Evolutionary conservation across 179 eudicot species (phyloP), one percentile per base, ranked within the genome.

Genomic region (Gypsophila paniculata): DNA sequence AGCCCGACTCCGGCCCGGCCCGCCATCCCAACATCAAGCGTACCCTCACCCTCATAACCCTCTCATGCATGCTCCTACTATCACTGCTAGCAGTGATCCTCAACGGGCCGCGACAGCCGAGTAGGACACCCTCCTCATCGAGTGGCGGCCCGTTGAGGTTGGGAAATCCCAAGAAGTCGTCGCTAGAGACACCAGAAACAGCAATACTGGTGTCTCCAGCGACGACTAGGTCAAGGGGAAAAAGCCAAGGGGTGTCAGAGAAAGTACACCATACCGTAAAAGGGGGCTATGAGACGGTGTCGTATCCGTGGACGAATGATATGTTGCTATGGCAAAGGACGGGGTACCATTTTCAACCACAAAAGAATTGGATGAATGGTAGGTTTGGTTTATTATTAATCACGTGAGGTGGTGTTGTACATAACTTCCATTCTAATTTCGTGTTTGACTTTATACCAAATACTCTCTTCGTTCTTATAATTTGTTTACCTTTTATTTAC

Each of bases 301-400:
- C 53, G 2, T 91, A 67, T 57, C 72, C 86, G 0, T 89, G 94
- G 94, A 89, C 88, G 7, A 85, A 87, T 68, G 87, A 71, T 19
- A 89, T 89, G 97, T 71, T 89, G 46, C 18, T 75, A 26, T 91
- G 97, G 97, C 94, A 91, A 64, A 82, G 94, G 68, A 89, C 90
- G 0, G 82, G 85, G 17, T 91, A 67, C 76, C 97, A 91, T 70
- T 91, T 91, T 72, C 97, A 91, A 59, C 94, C 97, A 0, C 80
- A 86, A 53, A 85, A 85, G 73, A 91, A 91, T 75, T 91, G 94
- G 97, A 91, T 91, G 97, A 91, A 91, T 74, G 97, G 97, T 91
- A 69, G 74, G 82, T 69, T 55, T 39, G 29, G 42, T 36, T 22
- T 8, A 44, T 44, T 44, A 9, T 46, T 19, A 36, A n/a, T n/a